Base-by-base conservation (phyloP, 1,284 basidiomycete genomes). In the Naganishia liquefaciens region DNA sequence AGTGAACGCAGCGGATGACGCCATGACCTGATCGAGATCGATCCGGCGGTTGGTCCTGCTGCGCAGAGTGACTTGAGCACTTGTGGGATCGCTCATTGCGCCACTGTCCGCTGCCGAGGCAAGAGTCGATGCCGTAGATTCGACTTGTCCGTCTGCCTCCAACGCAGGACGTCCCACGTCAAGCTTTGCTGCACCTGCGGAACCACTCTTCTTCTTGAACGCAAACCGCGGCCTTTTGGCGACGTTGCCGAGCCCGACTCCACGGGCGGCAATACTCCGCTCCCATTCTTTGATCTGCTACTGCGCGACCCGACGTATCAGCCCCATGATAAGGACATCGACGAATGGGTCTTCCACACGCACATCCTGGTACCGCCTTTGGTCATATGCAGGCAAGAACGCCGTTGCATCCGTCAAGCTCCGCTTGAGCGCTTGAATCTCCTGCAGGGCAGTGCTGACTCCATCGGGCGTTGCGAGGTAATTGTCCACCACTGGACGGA, bases 251-350 rank as follows among this genome's bases (percentile, higher is more conserved):
- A 33, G 4, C 1, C 13, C 9, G 13, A 1, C n/a, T 1, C 3
- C 33, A 19, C 28, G 5, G 23, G 5, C 27, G 19, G 19, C n/a
- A 57, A 37, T 15, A 19, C 37, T 10, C 17, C 47, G 28, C 17
- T 65, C 54, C 54, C 55, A 51, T 40, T 40, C 40, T 60, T 65
- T 65, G 54, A 55, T 58, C 42, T 65, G 63, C 63, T 65, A 65
- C 63, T 65, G 25, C 21, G 51, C 19, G 27, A 30, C 9, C 4
- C 1, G 23, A 19, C 30, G 15, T 6, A 27, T 19, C 40, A 42
- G 42, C 15, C 13, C 5, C 37, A 25, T 19, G 25, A 17, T n/a
- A 42, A 23, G 17, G 5, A 54, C 11, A 30, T 10, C 19, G 28
- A 25, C 30, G 19, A 21, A 53, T 5, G 44, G 46, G 15, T 25